Evolutionary conservation across 352 stramenopile species (phyloP).

Genomic region (Globisporangium lucens): DNA sequence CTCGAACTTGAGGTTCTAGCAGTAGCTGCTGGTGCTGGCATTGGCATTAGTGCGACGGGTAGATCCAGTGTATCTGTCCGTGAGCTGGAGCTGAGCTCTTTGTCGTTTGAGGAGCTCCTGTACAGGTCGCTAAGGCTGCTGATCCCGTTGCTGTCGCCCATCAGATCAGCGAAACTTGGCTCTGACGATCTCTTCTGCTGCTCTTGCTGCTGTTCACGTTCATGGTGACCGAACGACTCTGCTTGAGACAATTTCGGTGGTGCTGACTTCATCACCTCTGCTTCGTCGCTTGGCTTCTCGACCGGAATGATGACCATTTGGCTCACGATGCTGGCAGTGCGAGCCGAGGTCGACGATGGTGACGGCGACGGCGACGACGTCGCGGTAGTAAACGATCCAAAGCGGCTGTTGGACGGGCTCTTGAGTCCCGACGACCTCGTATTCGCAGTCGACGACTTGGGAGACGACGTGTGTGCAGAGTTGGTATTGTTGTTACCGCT

Average conservation of each 20-base stretch:
- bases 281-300: not conserved
- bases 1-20: not conserved
- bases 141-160: slow-evolving; percentile 5
- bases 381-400: slow-evolving; percentile 11
- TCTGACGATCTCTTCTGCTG: not conserved
- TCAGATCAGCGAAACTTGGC: not conserved
- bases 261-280: not conserved
- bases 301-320: slow-evolving; percentile 8
- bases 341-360: not conserved
- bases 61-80: not conserved
- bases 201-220: not conserved
- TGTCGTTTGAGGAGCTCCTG: not conserved
- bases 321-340: slow-evolving; percentile 20
- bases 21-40: not conserved
- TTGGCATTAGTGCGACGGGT: not conserved
- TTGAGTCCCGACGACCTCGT: slow-evolving; percentile 13
- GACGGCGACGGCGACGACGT: not conserved
- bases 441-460: not conserved
- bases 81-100: not conserved
- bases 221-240: not conserved
- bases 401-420: slow-evolving; percentile 9
- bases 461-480: not conserved
- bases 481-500: slow-evolving; percentile 5
- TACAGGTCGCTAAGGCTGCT: slow-evolving; percentile 13
- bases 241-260: not conserved